Evolutionary conservation across 768 basidiomycete genomes (phyloP).

Genomic region (Suillus discolor): DNA sequence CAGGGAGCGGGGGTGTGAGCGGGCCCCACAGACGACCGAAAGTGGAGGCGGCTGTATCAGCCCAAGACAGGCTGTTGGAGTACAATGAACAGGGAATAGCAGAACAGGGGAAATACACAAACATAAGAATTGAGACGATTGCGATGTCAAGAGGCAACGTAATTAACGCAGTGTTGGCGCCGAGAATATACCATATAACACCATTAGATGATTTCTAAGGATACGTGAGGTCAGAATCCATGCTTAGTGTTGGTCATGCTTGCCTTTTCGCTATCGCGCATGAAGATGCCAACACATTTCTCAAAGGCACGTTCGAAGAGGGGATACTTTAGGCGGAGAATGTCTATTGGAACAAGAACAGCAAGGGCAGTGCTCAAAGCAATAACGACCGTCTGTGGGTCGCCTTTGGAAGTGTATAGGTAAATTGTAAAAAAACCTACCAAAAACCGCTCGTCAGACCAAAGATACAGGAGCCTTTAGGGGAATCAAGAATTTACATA

Average conservation of each 20-base stretch:
- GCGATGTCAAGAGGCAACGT: constrained; percentile 86
- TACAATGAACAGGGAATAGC: constrained; percentile 7
- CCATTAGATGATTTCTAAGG: constrained; percentile 74
- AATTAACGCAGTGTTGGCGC: constrained; percentile 75
- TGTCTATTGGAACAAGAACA: constrained; percentile 71
- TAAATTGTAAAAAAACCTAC: constrained; percentile 66
- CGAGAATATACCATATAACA: constrained; percentile 87
- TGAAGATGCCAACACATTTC: constrained; percentile 72
- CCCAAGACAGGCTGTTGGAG: constrained; percentile 81
- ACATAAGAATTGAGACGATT: constrained; percentile 89
- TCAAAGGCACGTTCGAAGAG: constrained; percentile 74
- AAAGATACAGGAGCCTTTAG: constrained; percentile 4
- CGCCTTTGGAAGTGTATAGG: constrained; percentile 53
- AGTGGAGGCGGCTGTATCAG: constrained; percentile 92
- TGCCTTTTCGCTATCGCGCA: constrained; percentile 86
- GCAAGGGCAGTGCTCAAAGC: constrained; percentile 68
- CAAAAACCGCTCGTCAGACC: constrained; percentile 12
- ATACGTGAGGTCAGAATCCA: background rate
- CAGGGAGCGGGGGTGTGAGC: constrained; percentile 64
- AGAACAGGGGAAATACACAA: constrained; percentile 32
- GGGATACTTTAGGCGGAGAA: constrained; percentile 68
- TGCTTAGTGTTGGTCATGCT: constrained; percentile 25
- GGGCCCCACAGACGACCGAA: constrained; percentile 83
- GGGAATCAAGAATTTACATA: constrained; percentile 27
- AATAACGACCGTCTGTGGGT: constrained; percentile 54